Evolutionary conservation across 805 yeast species (phyloP), one percentile per base, ranked within the genome.

Genomic region (Schwanniomyces vanrijiae): DNA sequence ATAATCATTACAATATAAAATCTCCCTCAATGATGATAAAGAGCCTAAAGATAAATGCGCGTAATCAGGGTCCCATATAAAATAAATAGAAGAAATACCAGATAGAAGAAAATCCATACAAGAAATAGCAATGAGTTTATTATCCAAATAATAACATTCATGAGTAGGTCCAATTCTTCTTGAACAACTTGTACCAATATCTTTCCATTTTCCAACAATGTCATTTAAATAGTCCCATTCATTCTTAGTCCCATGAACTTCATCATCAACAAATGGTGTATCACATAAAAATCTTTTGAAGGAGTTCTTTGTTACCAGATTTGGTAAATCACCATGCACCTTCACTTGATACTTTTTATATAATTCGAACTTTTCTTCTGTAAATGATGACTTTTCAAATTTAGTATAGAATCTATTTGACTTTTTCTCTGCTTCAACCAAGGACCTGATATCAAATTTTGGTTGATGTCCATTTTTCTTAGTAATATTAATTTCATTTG

Each of bases 61-160:
- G 59, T 75, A 85, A 45, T 83, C 91, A 0, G 95, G 94, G 59
- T 90, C 91, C 88, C 94, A 89, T 10, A 90, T 81, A 60, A 91
- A 87, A 61, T 91, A 90, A 1, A 91, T 91, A 0, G 96, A 83
- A 0, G 96, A 89, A 0, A 91, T 62, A 0, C 88, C 86, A 21
- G 80, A 64, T 0, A 96, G 96, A 28, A 91, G 63, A 18, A 90
- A 68, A 63, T 90, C 97, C 25, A 86, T 59, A 0, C 90, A 88
- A 0, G 88, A 88, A 29, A 90, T 66, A 0, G 92, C 96, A 35
- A 88, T 79, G 18, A 90, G 69, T 50, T 76, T 73, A 3, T 65
- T 81, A 40, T 87, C 78, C 14, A 76, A 61, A 55, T 85, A 88
- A 59, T 89, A 90, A 60, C 88, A 78, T 58, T 89, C 95, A 62